Evolutionary conservation across 2,329 filamentous ascomycete genomes (phyloP).

Genomic region (Juglanconis oblonga): DNA sequence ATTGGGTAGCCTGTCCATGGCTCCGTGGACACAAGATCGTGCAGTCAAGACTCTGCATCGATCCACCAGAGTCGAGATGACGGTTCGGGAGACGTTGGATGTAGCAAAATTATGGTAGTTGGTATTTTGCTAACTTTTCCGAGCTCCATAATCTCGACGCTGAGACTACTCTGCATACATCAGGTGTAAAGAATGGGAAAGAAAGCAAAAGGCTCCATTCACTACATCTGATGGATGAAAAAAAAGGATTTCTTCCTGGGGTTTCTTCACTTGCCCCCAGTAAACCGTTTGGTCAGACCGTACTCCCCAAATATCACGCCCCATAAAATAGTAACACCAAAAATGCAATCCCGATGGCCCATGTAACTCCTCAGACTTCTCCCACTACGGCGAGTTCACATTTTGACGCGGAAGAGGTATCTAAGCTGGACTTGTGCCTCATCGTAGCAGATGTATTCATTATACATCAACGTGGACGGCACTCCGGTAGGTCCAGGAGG

Average conservation of each 20-base stretch:
- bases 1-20: too few species aligned
- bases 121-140: not conserved
- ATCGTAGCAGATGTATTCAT: conserved; percentile 73
- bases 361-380: too few species aligned
- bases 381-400: too few species aligned
- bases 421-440: conserved; percentile 66
- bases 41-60: too few species aligned
- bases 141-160: not conserved
- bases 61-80: not conserved
- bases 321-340: too few species aligned
- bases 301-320: too few species aligned
- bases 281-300: too few species aligned
- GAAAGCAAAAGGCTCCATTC: not conserved
- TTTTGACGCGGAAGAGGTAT: conserved; percentile 65
- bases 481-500: conserved; percentile 48
- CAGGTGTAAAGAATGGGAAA: not conserved
- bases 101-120: not conserved
- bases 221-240: not conserved
- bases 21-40: too few species aligned
- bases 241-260: too few species aligned
- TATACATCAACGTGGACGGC: conserved; percentile 56
- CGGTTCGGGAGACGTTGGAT: not conserved
- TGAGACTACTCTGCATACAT: not conserved
- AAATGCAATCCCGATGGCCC: too few species aligned
- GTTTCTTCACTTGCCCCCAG: not conserved